Conservation (phyloP, 2,329 filamentous ascomycete species). For the Proliferodiscus dingleyae region DNA sequence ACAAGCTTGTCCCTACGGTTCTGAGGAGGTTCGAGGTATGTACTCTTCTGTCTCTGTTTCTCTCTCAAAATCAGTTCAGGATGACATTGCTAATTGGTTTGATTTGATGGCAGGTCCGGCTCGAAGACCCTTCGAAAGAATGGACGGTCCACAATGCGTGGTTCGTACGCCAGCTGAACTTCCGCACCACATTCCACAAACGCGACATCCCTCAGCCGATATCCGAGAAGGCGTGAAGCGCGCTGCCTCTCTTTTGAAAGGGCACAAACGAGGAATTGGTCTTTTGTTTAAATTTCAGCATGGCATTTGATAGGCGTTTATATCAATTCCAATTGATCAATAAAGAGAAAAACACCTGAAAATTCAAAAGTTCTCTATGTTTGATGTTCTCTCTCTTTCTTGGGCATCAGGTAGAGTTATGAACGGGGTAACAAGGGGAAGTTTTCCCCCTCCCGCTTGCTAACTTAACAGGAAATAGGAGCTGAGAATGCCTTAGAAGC, state of each 20-base stretch:
- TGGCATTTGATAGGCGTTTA: no score
- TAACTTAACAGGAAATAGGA: no score
- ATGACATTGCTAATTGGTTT: slow-evolving; percentile 4
- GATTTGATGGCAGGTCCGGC: slow-evolving; percentile 42
- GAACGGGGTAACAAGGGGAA: no score
- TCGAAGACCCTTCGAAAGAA: slow-evolving; percentile 49
- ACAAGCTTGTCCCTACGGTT: slow-evolving; percentile 57
- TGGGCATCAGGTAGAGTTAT: no score
- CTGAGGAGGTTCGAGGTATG: slow-evolving; percentile 59
- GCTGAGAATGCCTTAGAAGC: no score
- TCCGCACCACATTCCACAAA: slow-evolving; percentile 33
- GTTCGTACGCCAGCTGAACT: slow-evolving; percentile 59
- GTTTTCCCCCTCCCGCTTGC: no score
- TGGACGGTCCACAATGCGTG: slow-evolving; percentile 58
- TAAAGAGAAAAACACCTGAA: no score
- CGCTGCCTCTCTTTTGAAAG: background rate
- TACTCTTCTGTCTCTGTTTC: slow-evolving; percentile 8
- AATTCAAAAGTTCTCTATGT: no score
- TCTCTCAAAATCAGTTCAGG: background rate
- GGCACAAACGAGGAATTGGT: background rate
- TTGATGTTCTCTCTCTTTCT: no score
- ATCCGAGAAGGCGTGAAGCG: background rate
- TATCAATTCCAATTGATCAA: no score
- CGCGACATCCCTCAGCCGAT: background rate
- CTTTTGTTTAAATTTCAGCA: no score